Conservation (phyloP, 1,284 basidiomycete species). For the Ganoderma leucocontextum region DNA sequence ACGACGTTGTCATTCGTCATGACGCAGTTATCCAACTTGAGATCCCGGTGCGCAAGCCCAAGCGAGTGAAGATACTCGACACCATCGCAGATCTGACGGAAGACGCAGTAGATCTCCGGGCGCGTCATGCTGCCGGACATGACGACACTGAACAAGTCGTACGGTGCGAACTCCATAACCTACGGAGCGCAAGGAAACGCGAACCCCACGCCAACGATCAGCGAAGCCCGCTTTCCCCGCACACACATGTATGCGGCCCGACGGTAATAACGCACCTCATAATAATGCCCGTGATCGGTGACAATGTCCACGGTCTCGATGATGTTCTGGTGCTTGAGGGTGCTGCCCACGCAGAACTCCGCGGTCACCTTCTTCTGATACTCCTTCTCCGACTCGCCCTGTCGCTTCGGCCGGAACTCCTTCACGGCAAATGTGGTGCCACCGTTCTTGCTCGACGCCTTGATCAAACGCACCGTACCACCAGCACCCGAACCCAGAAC, state of each 20-base stretch:
- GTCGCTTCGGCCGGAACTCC: constrained; percentile 91
- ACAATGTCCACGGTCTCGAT: constrained; percentile 99
- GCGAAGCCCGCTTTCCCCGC: constrained; percentile 8
- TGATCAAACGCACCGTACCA: constrained; percentile 97
- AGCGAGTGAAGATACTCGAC: constrained; percentile 98
- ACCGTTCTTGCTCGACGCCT: constrained; percentile 81
- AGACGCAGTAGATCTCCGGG: constrained; percentile 98
- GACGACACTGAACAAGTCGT: constrained; percentile 98
- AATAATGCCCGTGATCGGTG: constrained; percentile 97
- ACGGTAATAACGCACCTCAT: constrained; percentile 73
- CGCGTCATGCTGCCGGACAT: constrained; percentile 99
- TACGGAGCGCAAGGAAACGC: constrained; percentile 42
- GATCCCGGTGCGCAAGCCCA: constrained; percentile 97
- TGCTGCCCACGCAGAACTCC: constrained; percentile 97
- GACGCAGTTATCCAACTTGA: constrained; percentile 99
- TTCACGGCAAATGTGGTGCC: constrained; percentile 95
- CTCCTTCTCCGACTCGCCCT: constrained; percentile 92
- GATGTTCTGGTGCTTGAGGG: constrained; percentile 95
- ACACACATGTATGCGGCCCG: background rate
- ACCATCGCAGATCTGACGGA: constrained; percentile 97
- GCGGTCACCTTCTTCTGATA: constrained; percentile 99
- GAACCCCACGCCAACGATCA: constrained; percentile 29
- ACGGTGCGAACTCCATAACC: constrained; percentile 99
- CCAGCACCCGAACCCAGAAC: constrained; percentile 96
- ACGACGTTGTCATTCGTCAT: constrained; percentile 95